phyloP scores from a whole-genome alignment of 805 yeast genomes.

The Maudiozyma bulderi region DNA sequence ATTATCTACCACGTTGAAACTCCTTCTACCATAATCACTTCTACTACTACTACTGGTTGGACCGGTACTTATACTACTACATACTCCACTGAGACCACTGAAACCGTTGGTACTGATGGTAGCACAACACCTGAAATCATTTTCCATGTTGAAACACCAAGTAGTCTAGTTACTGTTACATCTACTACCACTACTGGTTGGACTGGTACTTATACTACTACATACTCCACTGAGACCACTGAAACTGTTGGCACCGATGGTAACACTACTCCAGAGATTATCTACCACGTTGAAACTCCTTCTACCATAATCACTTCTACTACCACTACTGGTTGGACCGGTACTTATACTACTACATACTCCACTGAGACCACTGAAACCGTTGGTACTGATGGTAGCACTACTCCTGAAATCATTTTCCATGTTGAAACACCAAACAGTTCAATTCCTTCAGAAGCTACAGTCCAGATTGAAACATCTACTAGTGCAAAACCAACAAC shows the following conservation, averaged over 20 bases:
- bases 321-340: constrained; percentile 13
- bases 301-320: constrained; percentile 1
- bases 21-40: constrained; percentile 4
- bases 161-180: not conserved
- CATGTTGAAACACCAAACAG: constrained; percentile 10
- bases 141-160: constrained; percentile 11
- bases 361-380: constrained; percentile 12
- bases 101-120: constrained; percentile 1
- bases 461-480: not conserved
- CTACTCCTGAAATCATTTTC: constrained; percentile 9
- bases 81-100: constrained; percentile 10
- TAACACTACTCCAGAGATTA: constrained; percentile 6
- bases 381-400: constrained; percentile 4
- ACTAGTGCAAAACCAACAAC: not conserved
- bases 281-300: constrained; percentile 15
- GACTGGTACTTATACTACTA: constrained; percentile 12
- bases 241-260: constrained; percentile 5
- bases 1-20: constrained; percentile 12
- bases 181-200: constrained; percentile 10
- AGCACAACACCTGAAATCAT: constrained; percentile 4
- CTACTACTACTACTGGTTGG: constrained; percentile 12
- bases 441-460: not conserved
- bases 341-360: constrained; percentile 8
- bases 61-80: constrained; percentile 10
- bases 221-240: constrained; percentile 13